Base-by-base conservation (phyloP, 2,329 filamentous ascomycete species). In the Ophiostoma quercus region DNA sequence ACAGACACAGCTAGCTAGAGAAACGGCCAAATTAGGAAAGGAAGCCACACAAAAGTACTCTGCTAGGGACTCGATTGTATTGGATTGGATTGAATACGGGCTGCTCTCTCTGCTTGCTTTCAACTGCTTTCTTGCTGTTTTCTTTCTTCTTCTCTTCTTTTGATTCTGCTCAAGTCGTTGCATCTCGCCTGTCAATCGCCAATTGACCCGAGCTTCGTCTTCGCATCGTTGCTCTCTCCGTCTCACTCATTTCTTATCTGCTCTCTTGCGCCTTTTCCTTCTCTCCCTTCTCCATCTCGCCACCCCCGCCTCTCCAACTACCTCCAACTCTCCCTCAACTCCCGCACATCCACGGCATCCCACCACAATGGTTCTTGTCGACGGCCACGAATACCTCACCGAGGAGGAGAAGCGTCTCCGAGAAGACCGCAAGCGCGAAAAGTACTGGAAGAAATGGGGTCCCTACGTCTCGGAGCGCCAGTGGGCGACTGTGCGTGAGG, bases 361-460 rank as follows among this genome's bases (percentile, higher is more conserved):
- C 63, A 34, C 41, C 66, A 80, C 74, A 71, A 98, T 98, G 94
- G 94, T 97, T 78, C 86, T 96, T 77, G 90, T 95, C 77, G 92
- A 96, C 80, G 88, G 90, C 77, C 88, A 95, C 80, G 91, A 95
- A 78, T 94, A 92, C 80, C 85, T 94, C 77, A 93, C 91, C 72
- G 89, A 91, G 79, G 94, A 98, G 82, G 94, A 98, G 84, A 91
- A 90, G 79, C 90, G 95, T 67, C 85, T 98, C 75, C 90, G 90
- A 77, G 88, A 97, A 77, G 94, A 98, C 80, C 87, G 89, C 71
- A 87, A 94, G 74, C 89, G 90, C 73, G 86, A 82, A 74, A 94
- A 92, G 79, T 98, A 98, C 83, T 98, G 94, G 94, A 98, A 98
- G 87, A 92, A 90, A 88, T 97, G 94, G 93, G 94, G 94, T 69